Percentiles rank a stretch among this genome's conserved stretches.
Evolutionary conservation across 768 basidiomycete genomes (phyloP).

Genomic region (Rhodotorula graminis): DNA sequence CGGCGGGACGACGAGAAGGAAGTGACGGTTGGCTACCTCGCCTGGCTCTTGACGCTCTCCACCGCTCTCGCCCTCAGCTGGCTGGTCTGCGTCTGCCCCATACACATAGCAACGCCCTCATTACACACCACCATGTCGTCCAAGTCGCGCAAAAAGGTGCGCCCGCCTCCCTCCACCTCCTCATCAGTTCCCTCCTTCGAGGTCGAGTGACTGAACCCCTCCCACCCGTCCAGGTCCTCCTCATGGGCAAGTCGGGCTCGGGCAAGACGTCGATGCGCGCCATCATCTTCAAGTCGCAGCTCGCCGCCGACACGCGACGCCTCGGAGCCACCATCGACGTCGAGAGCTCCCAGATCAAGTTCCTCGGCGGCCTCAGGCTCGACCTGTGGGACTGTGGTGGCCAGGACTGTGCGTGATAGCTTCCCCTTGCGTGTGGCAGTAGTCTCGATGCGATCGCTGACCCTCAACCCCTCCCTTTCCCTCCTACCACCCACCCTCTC

Average conservation of each 20-base stretch:
- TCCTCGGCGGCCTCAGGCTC: conserved; percentile 90
- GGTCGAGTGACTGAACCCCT: neutral
- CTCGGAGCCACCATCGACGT: conserved; percentile 97
- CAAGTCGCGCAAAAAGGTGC: conserved; percentile 37
- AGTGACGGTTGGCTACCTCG: too few species aligned
- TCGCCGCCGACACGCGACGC: conserved; percentile 81
- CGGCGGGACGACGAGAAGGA: too few species aligned
- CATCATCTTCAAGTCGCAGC: conserved; percentile 95
- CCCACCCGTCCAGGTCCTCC: conserved; percentile 62
- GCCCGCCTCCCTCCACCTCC: neutral
- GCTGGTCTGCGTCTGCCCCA: too few species aligned
- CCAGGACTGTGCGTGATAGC: conserved; percentile 59
- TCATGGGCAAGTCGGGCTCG: conserved; percentile 85
- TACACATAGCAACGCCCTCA: neutral
- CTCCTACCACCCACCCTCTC: too few species aligned
- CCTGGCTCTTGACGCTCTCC: too few species aligned
- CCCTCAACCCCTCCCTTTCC: too few species aligned
- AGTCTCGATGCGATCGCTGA: neutral
- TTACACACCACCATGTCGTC: conserved; percentile 15
- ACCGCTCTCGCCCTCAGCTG: too few species aligned
- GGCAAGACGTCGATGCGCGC: conserved; percentile 91
- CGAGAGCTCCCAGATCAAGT: conserved; percentile 94
- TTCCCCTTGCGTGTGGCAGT: too few species aligned
- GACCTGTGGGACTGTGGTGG: conserved; percentile 99
- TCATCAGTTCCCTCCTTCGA: neutral